These are phyloP conservation scores for Xylaria nigripes DNA, from an alignment of 495 filamentous ascomycete species.

Conservation along the genomic window DNA sequence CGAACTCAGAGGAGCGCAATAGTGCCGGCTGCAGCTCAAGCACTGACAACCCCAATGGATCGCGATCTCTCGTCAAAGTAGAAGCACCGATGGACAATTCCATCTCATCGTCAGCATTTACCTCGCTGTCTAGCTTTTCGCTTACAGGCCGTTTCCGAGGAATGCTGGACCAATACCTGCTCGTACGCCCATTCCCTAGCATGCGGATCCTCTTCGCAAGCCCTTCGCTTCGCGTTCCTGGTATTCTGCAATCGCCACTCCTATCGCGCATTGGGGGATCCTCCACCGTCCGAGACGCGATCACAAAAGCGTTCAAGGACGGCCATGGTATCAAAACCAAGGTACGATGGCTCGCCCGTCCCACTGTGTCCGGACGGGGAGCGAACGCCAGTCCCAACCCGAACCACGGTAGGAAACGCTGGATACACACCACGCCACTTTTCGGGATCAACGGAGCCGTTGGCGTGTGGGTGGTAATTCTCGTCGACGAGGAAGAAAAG, in stretches of 20 bases:
- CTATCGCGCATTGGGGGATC: slow-evolving; percentile 52
- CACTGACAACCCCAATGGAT: slow-evolving; percentile 22
- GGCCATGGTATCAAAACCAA: slow-evolving; percentile 53
- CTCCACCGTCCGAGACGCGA: slow-evolving; percentile 41
- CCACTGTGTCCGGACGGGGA: slow-evolving; percentile 46
- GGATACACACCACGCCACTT: slow-evolving; percentile 57
- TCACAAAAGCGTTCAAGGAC: slow-evolving; percentile 46
- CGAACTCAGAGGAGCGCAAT: slow-evolving; percentile 37
- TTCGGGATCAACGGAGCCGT: slow-evolving; percentile 48
- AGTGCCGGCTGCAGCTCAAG: slow-evolving; percentile 16
- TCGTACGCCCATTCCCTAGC: slow-evolving; percentile 53
- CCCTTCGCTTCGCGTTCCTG: slow-evolving; percentile 54
- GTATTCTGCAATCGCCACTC: slow-evolving; percentile 56
- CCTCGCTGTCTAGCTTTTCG: not conserved
- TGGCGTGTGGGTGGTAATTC: slow-evolving; percentile 59
- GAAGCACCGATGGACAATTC: slow-evolving; percentile 3
- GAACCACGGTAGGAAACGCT: slow-evolving; percentile 43
- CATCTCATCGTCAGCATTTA: slow-evolving; percentile 5
- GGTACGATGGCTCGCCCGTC: slow-evolving; percentile 52
- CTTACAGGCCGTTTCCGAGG: slow-evolving; percentile 29
- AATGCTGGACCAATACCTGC: slow-evolving; percentile 51
- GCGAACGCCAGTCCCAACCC: not conserved
- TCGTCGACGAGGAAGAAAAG: slow-evolving; percentile 45
- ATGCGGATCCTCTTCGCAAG: slow-evolving; percentile 59
- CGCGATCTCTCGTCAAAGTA: slow-evolving; percentile 32